Evolutionary conservation across 2,329 filamentous ascomycete genomes (phyloP), one percentile per base, ranked within the genome.

Genomic region (Colletotrichum camelliae): DNA sequence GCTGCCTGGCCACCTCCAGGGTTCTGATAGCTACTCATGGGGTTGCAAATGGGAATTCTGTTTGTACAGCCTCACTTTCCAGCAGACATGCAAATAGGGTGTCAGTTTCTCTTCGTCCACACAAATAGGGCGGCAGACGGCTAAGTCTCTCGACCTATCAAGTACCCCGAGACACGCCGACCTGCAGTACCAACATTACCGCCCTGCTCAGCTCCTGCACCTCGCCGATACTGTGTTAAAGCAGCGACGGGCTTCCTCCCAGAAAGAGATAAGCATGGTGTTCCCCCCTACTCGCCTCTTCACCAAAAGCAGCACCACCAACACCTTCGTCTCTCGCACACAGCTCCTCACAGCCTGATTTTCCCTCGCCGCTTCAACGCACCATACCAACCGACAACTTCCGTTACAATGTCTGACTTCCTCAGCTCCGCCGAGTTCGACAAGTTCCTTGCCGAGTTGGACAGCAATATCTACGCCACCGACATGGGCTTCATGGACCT

Each of bases 391-490:
- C 57, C 13, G 7, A 43, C 9, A 8, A 31, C 37, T n/a, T 37
- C 43, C 29, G 35, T 31, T 77, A 78, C 75, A 37, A 82, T 82
- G 81, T 80, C 80, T 4, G 79, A 82, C 70, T 77, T 78, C 77
- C 2, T 79, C 55, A 10, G 48, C 43, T 48, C 75, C 73, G 64
- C 71, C 65, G 75, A 65, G 5, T 3, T 67, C 15, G 55, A 67
- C 68, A 27, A 79, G 58, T 73, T 78, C 60, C 60, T 79, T 4
- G 72, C 67, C 21, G 35, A 48, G 8, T 12, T 72, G 35, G 66
- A 21, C 39, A n/a, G 62, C 66, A 16, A 60, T 7, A 4, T 70
- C 5, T 2, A 64, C 55, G 64, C 58, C 52, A 64, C 74, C 15
- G 67, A 79, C 70, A 65, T 76, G 67, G 18, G 31, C 43, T 74